A percentile compares a stretch with the other conserved stretches of the same genome.
phyloP scores from a whole-genome alignment of 148 eudicot genomes.

The Silene uniflora region DNA sequence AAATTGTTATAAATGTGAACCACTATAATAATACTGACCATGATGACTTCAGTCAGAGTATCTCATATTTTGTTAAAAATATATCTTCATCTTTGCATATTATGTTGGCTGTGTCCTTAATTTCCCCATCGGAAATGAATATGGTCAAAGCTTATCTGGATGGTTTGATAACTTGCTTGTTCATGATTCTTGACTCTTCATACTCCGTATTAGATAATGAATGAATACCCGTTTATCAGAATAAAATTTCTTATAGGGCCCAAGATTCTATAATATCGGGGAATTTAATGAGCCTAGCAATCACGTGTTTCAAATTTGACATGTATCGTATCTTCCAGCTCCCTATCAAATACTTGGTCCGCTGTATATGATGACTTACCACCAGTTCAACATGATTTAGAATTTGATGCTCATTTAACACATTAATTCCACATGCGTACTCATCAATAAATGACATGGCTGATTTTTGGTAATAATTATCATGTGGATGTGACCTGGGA shows the following conservation, averaged over 20 bases:
- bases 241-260: not conserved
- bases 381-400: not conserved
- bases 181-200: not conserved
- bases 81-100: not conserved
- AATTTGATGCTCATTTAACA: not conserved
- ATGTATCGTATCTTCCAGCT: not conserved
- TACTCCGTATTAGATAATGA: not conserved
- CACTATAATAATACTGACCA: not conserved
- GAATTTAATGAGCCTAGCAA: not conserved
- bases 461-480: not conserved
- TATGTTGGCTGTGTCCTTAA: not conserved
- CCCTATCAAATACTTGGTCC: not conserved
- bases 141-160: not conserved
- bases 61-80: not conserved
- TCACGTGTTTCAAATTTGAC: not conserved
- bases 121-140: not conserved
- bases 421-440: not conserved
- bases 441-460: not conserved
- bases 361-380: not conserved
- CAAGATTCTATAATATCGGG: not conserved
- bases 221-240: not conserved
- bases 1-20: not conserved
- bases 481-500: not conserved
- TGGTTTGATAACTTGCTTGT: constrained; percentile 1
- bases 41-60: constrained; percentile 3